Base-by-base conservation (phyloP, 257 asterid species). In the Solanum paucissectum region DNA sequence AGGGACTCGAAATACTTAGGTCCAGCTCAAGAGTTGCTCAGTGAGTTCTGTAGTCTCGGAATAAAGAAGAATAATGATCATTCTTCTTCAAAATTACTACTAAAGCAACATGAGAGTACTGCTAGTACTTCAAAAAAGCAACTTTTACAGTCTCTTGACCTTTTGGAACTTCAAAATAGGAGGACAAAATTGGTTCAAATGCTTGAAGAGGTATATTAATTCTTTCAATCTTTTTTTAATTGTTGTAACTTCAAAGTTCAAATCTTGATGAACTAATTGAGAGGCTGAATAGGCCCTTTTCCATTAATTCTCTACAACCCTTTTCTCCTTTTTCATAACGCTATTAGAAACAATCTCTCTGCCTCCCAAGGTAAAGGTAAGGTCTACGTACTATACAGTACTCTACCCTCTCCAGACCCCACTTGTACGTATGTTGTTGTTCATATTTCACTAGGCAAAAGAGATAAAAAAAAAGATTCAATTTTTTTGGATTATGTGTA, bases 21-120 rank as follows among this genome's bases (percentile, higher is more conserved):
- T 66, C 95, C 98, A 0, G 96, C 95, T 12, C 98, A 93, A 75
- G 98, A 94, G 87, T 96, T 97, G 16, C 90, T 97, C 82, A 86
- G 76, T 37, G 98, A 97, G 88, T 97, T 97, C 87, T 97, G 99
- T 73, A 90, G 86, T 52, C 96, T 97, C 18, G 93, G 92, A 25
- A 88, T 90, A 16, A 90, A 92, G 83, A 90, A 89, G 82, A 83
- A 23, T 42, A 76, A 20, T 62, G 46, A 72, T 71, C 91, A 89
- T 13, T 46, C 32, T 11, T 23, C 87, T 12, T 71, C 87, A 9
- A 92, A 87, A 92, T 49, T 81, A 81, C 38, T 81, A 2, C 16
- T 49, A 60, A 92, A 90, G 91, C 32, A 81, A 13, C 90, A 90
- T 25, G 92, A 92, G n/a, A 91, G 85, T 83, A 91, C 75, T 85